Evolutionary conservation across 2,329 filamentous ascomycete genomes (phyloP), one percentile per base, ranked within the genome.

Genomic region (Blastomyces parvus): DNA sequence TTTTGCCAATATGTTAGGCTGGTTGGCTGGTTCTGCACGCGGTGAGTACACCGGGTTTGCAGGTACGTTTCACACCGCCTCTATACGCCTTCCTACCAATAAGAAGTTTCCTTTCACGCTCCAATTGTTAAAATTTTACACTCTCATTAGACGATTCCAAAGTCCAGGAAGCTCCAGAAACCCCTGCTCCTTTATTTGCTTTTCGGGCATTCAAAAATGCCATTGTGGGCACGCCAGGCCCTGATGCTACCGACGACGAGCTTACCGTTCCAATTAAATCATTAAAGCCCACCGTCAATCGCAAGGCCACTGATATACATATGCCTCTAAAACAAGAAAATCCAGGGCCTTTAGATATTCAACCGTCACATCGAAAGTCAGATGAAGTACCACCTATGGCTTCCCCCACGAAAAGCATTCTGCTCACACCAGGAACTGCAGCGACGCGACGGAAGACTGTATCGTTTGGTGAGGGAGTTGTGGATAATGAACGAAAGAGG

Each of bases 161-260:
- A 27, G 73, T 76, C 63, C 69, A 81, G 63, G 83, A 86, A 42
- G 76, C 81, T 7, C 85, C 84, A 59, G 83, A 86, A 67, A 88
- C 85, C 1, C 86, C 86, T 9, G 86, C 85, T 57, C 85, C 85
- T 57, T 79, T 87, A 27, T 88, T 88, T 71, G 85, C 85, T 22
- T 82, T 86, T 63, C 85, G 86, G 69, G 86, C 86, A 19, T 86
- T 87, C 77, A 81, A 85, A 73, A 81, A 82, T 73, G 64, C 74
- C 52, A 74, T 77, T 64, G 70, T 81, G 64, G 84, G 86, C 52
- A 77, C 82, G 7, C 85, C 84, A 59, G 84, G 86, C 67, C 88
- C 86, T 0, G 74, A 75, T 17, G 69, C 73, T 11, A 66, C 69
- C 27, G 70, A 66, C 50, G 69, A 69, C 55, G 68, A 64, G 48